Evolutionary conservation across 169 alveolate genomes (phyloP).

Genomic region (Perkinsus marinus): DNA sequence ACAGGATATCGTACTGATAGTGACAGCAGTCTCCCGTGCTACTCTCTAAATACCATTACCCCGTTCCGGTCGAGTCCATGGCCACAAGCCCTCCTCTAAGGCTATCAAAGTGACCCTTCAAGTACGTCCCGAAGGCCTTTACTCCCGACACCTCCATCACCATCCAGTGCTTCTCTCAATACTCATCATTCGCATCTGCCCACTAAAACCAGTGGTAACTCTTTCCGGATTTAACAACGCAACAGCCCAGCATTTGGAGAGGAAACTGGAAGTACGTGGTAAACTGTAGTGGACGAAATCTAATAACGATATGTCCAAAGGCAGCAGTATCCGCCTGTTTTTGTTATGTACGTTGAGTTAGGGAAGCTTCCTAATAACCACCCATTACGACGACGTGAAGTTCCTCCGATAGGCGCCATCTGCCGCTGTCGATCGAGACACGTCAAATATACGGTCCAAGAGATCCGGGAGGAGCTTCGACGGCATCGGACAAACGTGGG

Average conservation of each 20-base stretch:
- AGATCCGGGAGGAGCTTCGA: background rate
- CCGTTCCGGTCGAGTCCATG: background rate
- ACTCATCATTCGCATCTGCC: no score
- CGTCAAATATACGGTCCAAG: background rate
- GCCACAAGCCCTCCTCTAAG: background rate
- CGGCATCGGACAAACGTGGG: background rate
- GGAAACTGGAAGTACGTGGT: background rate
- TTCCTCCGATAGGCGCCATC: background rate
- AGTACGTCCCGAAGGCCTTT: background rate
- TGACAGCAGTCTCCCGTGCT: background rate
- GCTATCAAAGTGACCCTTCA: background rate
- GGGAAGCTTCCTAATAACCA: no score
- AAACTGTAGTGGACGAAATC: background rate
- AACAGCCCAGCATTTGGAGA: background rate
- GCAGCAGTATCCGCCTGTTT: no score
- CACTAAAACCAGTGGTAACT: no score
- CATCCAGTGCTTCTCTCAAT: no score
- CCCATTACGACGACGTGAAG: background rate
- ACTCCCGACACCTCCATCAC: background rate
- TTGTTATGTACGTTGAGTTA: no score
- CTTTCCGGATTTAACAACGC: background rate
- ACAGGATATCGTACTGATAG: background rate
- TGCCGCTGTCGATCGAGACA: background rate
- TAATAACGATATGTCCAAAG: background rate
- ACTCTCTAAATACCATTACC: background rate